phyloP scores from a whole-genome alignment of 2,329 filamentous ascomycete species.

The Colletotrichum cereale region DNA sequence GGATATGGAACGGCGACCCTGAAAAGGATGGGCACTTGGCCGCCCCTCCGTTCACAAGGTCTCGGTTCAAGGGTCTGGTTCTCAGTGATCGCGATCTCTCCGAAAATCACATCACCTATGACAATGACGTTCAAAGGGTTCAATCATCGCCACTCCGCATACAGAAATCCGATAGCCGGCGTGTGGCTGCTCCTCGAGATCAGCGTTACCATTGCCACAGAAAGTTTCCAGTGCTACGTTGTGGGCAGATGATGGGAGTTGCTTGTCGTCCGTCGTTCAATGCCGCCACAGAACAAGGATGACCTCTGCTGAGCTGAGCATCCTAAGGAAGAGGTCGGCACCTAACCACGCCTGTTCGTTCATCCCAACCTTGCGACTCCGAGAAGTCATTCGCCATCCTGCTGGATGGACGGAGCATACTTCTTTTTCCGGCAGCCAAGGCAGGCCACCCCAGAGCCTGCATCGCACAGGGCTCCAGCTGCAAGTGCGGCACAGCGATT shows the following conservation, averaged over 20 bases:
- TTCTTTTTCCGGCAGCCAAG: slow-evolving; percentile 19
- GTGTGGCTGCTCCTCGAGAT: neutral
- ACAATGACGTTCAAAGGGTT: neutral
- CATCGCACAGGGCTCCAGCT: slow-evolving; percentile 3
- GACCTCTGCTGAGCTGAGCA: neutral
- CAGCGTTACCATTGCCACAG: neutral
- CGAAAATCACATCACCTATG: neutral
- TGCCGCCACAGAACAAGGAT: neutral
- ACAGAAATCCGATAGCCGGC: neutral
- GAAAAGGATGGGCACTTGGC: neutral
- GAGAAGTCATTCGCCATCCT: neutral
- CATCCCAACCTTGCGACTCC: neutral
- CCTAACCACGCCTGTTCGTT: neutral
- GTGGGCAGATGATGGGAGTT: neutral
- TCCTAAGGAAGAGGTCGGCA: neutral
- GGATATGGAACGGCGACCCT: slow-evolving; percentile 13
- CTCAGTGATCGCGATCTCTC: neutral
- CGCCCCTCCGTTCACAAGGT: neutral
- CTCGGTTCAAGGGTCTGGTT: neutral
- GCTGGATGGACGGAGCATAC: slow-evolving; percentile 11
- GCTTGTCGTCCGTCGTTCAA: neutral
- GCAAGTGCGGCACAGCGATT: neutral
- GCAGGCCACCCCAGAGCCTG: neutral
- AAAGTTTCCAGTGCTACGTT: neutral
- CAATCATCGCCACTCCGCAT: neutral